phyloP scores from a whole-genome alignment of 345 rosid species.

The Durio zibethinus region DNA sequence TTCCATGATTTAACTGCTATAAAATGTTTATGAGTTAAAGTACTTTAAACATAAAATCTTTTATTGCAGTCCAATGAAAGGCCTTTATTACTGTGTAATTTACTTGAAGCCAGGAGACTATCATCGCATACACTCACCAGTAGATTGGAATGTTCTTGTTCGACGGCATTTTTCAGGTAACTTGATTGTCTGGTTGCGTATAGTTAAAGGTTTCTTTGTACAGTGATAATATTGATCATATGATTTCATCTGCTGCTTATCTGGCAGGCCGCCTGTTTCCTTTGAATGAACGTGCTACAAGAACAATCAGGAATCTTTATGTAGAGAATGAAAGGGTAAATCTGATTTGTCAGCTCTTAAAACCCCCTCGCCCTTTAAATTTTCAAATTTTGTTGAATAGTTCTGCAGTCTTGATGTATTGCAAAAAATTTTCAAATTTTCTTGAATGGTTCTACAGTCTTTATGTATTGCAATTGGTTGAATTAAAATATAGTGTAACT shows the following conservation, averaged over 20 bases:
- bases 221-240: background rate
- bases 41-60: constrained; percentile 2
- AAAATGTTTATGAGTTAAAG: background rate
- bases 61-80: constrained; percentile 72
- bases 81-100: constrained; percentile 93
- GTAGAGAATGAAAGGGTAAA: constrained; percentile 96
- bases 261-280: constrained; percentile 71
- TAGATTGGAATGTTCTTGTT: constrained; percentile 75
- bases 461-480: background rate
- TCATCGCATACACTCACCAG: constrained; percentile 93
- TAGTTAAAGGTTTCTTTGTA: background rate
- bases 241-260: constrained; percentile 3
- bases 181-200: constrained; percentile 3
- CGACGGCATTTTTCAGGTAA: constrained; percentile 94
- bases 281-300: constrained; percentile 78
- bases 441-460: background rate
- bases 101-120: constrained; percentile 91
- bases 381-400: background rate
- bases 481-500: background rate
- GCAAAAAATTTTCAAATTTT: background rate
- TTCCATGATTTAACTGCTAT: constrained; percentile 5
- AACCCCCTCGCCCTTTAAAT: background rate
- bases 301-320: constrained; percentile 85
- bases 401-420: background rate
- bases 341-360: background rate